Percentiles rank a stretch among this genome's conserved stretches.
These are phyloP conservation scores for Dactylorhiza incarnata DNA, from an alignment of 106 monocot species.

Conservation along the genomic window DNA sequence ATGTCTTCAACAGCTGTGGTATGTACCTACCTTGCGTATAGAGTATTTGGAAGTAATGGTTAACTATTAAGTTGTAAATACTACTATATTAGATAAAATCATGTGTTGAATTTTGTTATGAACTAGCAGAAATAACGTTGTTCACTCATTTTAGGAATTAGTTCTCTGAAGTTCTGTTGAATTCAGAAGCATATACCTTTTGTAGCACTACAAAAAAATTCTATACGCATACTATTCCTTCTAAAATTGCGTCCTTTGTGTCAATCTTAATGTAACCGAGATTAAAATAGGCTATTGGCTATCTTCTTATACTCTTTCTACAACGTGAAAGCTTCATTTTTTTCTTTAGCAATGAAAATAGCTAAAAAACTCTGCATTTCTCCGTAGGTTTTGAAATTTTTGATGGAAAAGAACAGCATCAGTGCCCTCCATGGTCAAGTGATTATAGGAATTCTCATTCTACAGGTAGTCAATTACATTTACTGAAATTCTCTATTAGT, in stretches of 20 bases:
- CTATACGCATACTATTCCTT: not conserved
- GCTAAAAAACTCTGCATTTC: not conserved
- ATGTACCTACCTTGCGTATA: slow-evolving; percentile 6
- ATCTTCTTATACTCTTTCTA: not conserved
- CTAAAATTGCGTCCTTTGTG: not conserved
- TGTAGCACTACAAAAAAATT: not conserved
- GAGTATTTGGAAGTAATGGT: not conserved
- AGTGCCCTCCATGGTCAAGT: slow-evolving; percentile 95
- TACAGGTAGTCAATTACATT: slow-evolving; percentile 50
- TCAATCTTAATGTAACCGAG: not conserved
- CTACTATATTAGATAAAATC: not conserved
- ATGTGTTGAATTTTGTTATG: not conserved
- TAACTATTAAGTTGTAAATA: not conserved
- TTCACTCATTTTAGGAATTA: not conserved
- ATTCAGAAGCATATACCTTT: not conserved
- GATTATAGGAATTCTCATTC: slow-evolving; percentile 89
- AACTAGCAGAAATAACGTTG: not conserved
- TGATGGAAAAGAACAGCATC: slow-evolving; percentile 89
- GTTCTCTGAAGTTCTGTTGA: not conserved
- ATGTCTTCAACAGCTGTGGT: slow-evolving; percentile 99
- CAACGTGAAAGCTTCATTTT: not conserved
- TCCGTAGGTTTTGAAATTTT: slow-evolving; percentile 89
- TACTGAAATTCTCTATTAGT: not conserved
- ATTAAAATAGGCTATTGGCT: not conserved
- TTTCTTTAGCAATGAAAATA: not conserved